A percentile compares a stretch with the other conserved stretches of the same genome.
Conservation (phyloP, 1,284 basidiomycete species). For the Violaceomyces palustris region DNA sequence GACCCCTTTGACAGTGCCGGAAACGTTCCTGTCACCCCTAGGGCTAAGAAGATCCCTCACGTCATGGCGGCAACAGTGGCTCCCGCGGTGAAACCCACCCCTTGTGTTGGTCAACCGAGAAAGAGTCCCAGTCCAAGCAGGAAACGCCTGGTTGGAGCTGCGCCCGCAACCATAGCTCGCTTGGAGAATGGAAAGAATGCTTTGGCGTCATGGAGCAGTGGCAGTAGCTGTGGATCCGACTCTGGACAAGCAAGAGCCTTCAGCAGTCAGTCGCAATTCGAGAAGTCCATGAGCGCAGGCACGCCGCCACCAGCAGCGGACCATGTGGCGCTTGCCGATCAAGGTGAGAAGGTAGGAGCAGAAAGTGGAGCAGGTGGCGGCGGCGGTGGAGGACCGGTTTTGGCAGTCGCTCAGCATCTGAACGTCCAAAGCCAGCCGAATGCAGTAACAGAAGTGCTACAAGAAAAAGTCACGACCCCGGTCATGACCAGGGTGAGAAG, state of each 20-base stretch:
- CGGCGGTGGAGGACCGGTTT: constrained; percentile 3
- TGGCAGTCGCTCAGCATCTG: constrained; percentile 17
- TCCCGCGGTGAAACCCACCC: constrained; percentile 42
- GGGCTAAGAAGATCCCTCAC: constrained; percentile 4
- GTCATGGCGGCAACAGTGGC: constrained; percentile 8
- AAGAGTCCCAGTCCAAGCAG: constrained; percentile 45
- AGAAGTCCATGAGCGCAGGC: not conserved
- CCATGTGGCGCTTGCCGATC: no score
- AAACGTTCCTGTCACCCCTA: constrained; percentile 10
- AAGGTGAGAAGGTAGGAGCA: not conserved
- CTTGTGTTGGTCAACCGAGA: constrained; percentile 49
- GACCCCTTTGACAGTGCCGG: constrained; percentile 6
- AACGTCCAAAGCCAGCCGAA: constrained; percentile 10
- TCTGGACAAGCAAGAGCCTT: no score
- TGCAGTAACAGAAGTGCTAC: constrained; percentile 3
- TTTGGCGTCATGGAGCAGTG: not conserved
- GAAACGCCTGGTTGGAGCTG: constrained; percentile 35
- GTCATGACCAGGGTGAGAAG: not conserved
- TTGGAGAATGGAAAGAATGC: constrained; percentile 22
- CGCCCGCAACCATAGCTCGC: constrained; percentile 18
- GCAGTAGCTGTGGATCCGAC: constrained; percentile 1
- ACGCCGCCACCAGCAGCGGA: not conserved
- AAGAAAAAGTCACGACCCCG: not conserved
- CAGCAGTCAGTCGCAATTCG: no score
- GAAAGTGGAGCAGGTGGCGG: constrained; percentile 5